A percentile compares a stretch with the other conserved stretches of the same genome.
These are phyloP conservation scores for Pyronema domesticum DNA, from an alignment of 495 filamentous ascomycete species.

Conservation along the genomic window DNA sequence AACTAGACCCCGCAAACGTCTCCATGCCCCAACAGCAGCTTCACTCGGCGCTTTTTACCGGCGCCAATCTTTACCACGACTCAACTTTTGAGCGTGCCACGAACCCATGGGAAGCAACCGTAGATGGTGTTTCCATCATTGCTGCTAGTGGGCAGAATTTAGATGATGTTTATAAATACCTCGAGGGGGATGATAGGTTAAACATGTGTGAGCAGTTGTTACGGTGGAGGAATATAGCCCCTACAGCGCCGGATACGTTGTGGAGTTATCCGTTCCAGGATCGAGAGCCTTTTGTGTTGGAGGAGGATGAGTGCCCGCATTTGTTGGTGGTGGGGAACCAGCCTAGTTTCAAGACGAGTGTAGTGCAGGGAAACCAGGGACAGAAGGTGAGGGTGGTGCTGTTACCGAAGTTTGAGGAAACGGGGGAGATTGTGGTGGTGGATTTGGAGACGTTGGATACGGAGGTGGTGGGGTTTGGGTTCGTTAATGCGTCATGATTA, in stretches of 20 bases:
- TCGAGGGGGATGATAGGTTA: conserved; percentile 53
- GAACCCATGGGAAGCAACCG: conserved; percentile 79
- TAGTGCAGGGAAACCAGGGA: conserved; percentile 42
- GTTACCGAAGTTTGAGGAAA: conserved; percentile 65
- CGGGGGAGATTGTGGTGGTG: conserved; percentile 64
- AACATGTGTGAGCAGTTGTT: conserved; percentile 84
- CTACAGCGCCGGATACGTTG: conserved; percentile 88
- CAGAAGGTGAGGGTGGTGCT: conserved; percentile 57
- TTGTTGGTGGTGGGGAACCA: conserved; percentile 84
- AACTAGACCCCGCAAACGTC: conserved; percentile 59
- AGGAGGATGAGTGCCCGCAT: conserved; percentile 63
- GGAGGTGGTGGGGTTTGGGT: conserved; percentile 48
- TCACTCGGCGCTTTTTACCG: conserved; percentile 44
- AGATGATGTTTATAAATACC: conserved; percentile 82
- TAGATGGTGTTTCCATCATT: conserved; percentile 72
- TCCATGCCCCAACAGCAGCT: conserved; percentile 49
- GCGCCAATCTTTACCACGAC: conserved; percentile 47
- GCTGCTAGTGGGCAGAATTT: conserved; percentile 81
- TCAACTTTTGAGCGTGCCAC: conserved; percentile 64
- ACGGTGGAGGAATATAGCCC: conserved; percentile 78
- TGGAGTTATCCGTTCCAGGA: conserved; percentile 95
- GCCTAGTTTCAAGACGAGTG: conserved; percentile 55
- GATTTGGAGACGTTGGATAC: conserved; percentile 70
- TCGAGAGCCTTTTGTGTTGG: conserved; percentile 66
- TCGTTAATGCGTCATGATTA: conserved; percentile 5